phyloP scores from a whole-genome alignment of 192 early-diverging fungal genomes.

The Gonapodya sp. region DNA sequence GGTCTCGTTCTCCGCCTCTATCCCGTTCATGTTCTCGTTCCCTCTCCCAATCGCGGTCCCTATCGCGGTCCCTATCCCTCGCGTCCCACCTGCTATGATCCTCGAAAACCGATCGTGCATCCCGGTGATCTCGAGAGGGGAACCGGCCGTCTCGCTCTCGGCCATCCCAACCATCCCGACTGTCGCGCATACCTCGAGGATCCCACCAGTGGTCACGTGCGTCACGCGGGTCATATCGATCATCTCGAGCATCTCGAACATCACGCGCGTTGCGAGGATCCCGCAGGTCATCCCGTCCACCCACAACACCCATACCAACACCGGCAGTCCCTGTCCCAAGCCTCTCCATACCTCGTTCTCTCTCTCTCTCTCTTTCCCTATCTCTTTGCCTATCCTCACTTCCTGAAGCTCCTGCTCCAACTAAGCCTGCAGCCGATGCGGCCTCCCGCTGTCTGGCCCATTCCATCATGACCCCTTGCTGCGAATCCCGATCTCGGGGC shows the following conservation, averaged over 20 bases:
- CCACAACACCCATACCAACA: neutral
- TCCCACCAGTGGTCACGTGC: neutral
- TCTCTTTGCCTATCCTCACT: neutral
- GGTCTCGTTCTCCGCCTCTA: no score
- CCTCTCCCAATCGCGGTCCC: no score
- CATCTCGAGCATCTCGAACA: neutral
- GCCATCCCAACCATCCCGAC: neutral
- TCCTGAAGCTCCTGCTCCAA: neutral
- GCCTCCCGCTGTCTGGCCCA: neutral
- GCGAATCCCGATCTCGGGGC: neutral
- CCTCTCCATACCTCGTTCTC: neutral
- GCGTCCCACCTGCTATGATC: no score
- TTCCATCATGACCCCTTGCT: neutral
- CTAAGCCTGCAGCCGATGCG: neutral
- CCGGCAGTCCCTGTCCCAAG: neutral
- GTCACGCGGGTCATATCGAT: neutral
- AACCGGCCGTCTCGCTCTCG: neutral
- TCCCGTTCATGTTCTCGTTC: no score
- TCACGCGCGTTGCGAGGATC: neutral
- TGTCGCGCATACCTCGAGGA: neutral
- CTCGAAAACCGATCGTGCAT: no score
- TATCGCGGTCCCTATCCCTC: no score
- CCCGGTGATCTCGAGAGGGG: neutral
- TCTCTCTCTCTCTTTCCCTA: neutral
- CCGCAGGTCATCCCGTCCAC: neutral